Evolutionary conservation across 2,329 filamentous ascomycete species (phyloP), one percentile per base, ranked within the genome.

Genomic region (Scytalidium sp.): DNA sequence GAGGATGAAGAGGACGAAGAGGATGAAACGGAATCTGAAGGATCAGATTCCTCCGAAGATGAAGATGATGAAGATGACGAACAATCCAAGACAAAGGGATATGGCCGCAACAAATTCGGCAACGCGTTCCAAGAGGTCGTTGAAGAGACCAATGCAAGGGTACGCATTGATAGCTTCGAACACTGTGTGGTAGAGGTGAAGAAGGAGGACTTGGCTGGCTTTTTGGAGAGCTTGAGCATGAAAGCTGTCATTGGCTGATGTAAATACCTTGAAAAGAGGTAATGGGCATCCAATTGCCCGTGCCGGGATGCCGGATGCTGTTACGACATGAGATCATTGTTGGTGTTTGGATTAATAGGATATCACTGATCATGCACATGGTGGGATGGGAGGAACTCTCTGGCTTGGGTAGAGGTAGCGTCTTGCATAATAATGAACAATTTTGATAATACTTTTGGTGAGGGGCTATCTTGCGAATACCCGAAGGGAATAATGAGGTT

Each of bases 161-260:
- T 97, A 19, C 78, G 91, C 52, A 95, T 97, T 64, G 94, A 99
- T 70, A 95, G 89, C 67, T 99, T 99, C 63, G 94, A 99, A 70
- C 90, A 96, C 67, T 96, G 90, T 63, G 94, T 97, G 7, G 92
- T 97, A 43, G 94, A 99, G 67, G 93, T 99, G n/a, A 86, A 86
- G 70, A 97, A 96, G 74, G 94, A 97, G 65, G 94, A 97, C 69
- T 72, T 99, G 22, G 83, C 84, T 15, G 90, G 87, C 0, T 99
- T 99, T 67, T 74, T 99, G 57, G 94, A 99, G 73, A 86, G 87
- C 49, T 69, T 99, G 65, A 97, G 92, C 70, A 86, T 91, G 80
- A 96, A 95, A 78, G 85, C 85, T 50, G 91, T 97, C 17, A 87
- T 86, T 48, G 81, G 83, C 41, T 86, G 65, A 60, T 45, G 8